Evolutionary conservation across 148 eudicot genomes (phyloP), one percentile per base, ranked within the genome.

Genomic region (Chenopodium formosanum): DNA sequence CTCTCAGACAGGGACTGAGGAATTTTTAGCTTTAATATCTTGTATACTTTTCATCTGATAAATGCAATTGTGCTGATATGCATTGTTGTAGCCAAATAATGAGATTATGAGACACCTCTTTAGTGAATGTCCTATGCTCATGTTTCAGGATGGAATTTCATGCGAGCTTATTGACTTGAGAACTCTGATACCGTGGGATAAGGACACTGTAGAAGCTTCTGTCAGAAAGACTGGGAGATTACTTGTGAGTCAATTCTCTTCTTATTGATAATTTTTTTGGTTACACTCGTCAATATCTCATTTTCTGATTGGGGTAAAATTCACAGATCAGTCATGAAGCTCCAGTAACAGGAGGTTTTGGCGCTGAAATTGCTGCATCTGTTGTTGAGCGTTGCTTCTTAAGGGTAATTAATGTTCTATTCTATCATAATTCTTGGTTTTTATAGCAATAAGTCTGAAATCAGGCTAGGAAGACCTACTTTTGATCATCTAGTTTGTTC

Each of bases 331-430:
- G 99, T 80, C 99, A 96, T 84, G 99, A 96, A 90, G 99, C 99
- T 85, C 99, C 99, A 60, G 89, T 94, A 64, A 96, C 99, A 22
- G 98, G 98, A 79, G 99, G 99, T 82, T 96, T 96, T 84, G 99
- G 98, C n/a, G 99, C 98, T 83, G 99, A 96, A 80, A 90, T 96
- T 58, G 96, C 99, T 84, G 98, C 99, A 62, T 94, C 99, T 44
- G 80, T 96, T 46, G 88, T 90, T 7, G 99, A 96, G 77, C 90
- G 98, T 65, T 96, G 99, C 91, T 96, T 96, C 88, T 83, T 92
- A 84, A 90, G 98, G 93, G 99, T 96, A 88, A 88, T 68, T 22
- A 25, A 37, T 47, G 40, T 29, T 50, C 37, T 74, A 12, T 64
- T 74, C 8, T 67, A 13, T 40, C 19, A 25, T n/a, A 25, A 4